Conservation (phyloP, 1,284 basidiomycete species). For the Moesziomyces sp. region DNA sequence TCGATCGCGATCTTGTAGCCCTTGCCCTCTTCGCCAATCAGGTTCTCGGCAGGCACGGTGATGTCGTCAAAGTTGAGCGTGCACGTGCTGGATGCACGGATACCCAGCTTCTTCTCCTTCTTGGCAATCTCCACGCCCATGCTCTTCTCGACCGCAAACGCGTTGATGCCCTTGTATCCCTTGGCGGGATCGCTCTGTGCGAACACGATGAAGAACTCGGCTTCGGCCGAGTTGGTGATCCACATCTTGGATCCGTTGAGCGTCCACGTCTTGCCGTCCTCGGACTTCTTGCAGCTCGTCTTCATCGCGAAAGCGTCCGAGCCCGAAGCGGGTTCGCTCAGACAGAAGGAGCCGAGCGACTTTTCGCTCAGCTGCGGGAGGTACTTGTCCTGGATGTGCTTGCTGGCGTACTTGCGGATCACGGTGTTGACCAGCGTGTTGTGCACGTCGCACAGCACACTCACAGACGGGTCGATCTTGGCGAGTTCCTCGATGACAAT, state of each 20-base stretch:
- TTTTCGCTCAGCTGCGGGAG: constrained; percentile 82
- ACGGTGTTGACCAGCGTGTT: constrained; percentile 88
- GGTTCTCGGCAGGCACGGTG: constrained; percentile 88
- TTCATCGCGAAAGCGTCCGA: constrained; percentile 97
- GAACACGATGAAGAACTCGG: constrained; percentile 86
- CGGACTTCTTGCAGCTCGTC: constrained; percentile 86
- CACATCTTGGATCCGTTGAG: constrained; percentile 98
- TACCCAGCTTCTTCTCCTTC: constrained; percentile 98
- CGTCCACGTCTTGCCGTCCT: constrained; percentile 76
- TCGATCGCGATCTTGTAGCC: constrained; percentile 97
- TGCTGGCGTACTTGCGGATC: constrained; percentile 84
- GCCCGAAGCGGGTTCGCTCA: constrained; percentile 91
- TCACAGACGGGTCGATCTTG: constrained; percentile 94
- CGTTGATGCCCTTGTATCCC: constrained; percentile 99
- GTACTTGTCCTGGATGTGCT: constrained; percentile 88
- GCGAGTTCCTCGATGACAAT: constrained; percentile 97
- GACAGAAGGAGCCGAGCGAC: constrained; percentile 92
- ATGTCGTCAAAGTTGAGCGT: constrained; percentile 95
- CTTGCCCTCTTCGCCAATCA: constrained; percentile 91
- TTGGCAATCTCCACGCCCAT: constrained; percentile 98
- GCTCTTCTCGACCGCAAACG: constrained; percentile 93
- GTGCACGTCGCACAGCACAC: constrained; percentile 96
- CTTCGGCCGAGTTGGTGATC: constrained; percentile 98
- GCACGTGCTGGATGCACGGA: constrained; percentile 96
- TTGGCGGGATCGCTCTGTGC: constrained; percentile 94